A percentile compares a stretch with the other conserved stretches of the same genome.
Conservation (phyloP, 164 flowering plant species). For the Nymphaea thermarum region DNA sequence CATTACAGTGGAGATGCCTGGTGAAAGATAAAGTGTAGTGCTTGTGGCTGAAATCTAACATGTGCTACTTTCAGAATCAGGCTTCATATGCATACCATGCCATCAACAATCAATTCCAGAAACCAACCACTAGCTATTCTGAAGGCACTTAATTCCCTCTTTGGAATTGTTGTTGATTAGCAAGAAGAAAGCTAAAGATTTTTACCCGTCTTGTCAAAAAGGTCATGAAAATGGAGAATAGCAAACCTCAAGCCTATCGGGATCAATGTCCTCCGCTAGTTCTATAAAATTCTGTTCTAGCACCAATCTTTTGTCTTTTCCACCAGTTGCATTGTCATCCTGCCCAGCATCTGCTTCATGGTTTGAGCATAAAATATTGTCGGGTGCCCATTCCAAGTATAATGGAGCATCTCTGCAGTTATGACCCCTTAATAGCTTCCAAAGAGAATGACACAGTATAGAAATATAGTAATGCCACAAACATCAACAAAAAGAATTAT, state of each 20-base stretch:
- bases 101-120: no score
- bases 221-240: neutral
- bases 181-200: no score
- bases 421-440: no score
- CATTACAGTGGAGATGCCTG: no score
- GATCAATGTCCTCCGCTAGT: constrained; percentile 53
- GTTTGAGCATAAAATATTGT: constrained; percentile 37
- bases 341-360: constrained; percentile 30
- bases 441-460: neutral
- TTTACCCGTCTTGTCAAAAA: no score
- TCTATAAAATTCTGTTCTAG: constrained; percentile 55
- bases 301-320: constrained; percentile 7
- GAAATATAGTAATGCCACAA: neutral
- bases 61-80: no score
- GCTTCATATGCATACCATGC: no score
- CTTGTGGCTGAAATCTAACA: no score
- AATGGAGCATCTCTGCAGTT: constrained; percentile 65
- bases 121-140: no score
- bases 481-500: neutral
- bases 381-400: constrained; percentile 96
- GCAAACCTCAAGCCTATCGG: constrained; percentile 82
- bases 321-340: constrained; percentile 24
- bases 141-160: no score
- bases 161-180: no score
- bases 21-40: no score